Percentiles rank a stretch among this genome's conserved stretches.
These are phyloP conservation scores for Emiliania huxleyi DNA, from an alignment of 78 protist genomes.

Conservation along the genomic window DNA sequence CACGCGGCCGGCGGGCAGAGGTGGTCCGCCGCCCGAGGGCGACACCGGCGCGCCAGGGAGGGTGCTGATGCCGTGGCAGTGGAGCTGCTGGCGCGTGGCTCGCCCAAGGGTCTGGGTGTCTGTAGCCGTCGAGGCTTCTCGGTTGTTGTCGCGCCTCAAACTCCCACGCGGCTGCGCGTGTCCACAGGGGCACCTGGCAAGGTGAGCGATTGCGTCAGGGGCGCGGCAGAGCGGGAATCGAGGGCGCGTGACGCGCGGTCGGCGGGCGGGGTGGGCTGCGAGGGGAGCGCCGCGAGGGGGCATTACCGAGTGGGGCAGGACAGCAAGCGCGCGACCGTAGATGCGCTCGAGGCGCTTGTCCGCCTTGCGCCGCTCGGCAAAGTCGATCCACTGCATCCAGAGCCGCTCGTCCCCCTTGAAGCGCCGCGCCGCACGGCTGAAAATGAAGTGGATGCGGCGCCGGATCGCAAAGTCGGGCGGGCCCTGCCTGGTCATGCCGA, in stretches of 20 bases:
- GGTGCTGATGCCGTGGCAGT: no score
- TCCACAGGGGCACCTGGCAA: conserved; percentile 51
- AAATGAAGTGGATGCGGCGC: conserved; percentile 52
- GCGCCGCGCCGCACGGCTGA: conserved; percentile 30
- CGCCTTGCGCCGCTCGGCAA: background rate
- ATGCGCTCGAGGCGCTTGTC: background rate
- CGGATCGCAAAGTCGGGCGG: background rate
- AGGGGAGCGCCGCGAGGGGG: no score
- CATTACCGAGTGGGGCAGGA: conserved; percentile 32
- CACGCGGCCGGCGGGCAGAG: background rate
- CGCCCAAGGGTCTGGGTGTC: no score
- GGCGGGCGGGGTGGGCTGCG: no score
- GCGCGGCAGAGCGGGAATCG: no score
- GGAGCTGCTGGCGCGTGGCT: no score
- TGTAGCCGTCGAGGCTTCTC: no score
- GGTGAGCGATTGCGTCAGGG: no score
- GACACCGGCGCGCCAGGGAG: no score
- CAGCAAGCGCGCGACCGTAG: conserved; percentile 33
- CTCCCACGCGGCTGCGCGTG: conserved; percentile 56
- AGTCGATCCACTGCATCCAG: conserved; percentile 50
- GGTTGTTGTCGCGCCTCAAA: no score
- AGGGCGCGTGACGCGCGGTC: no score
- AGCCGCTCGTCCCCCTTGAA: conserved; percentile 40
- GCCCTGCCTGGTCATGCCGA: background rate
- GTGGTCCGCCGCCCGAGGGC: background rate